Percentiles rank a stretch among this genome's conserved stretches.
These are phyloP conservation scores for Salix brachista DNA, from an alignment of 345 rosid species.

Conservation along the genomic window DNA sequence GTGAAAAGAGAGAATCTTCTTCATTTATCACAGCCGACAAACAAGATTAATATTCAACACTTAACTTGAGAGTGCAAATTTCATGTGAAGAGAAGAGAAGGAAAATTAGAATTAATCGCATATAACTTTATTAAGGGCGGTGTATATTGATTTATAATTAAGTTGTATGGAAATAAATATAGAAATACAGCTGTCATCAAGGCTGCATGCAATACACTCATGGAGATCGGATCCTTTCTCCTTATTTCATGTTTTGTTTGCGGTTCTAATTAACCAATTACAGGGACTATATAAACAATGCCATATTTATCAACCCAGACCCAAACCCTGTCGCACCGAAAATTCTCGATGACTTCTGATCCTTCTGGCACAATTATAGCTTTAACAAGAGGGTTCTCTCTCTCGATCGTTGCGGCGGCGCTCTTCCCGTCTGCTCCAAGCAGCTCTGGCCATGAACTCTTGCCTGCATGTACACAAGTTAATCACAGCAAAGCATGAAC, in stretches of 20 bases:
- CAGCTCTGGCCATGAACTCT: slow-evolving; percentile 24
- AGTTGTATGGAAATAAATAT: too few relatives aligned
- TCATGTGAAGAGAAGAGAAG: too few relatives aligned
- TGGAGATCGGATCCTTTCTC: too few relatives aligned
- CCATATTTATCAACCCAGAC: slow-evolving; percentile 8
- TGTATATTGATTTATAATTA: too few relatives aligned
- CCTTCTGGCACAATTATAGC: slow-evolving; percentile 9
- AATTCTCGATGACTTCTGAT: neutral
- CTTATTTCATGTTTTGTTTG: neutral
- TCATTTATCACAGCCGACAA: too few relatives aligned
- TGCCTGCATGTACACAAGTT: slow-evolving; percentile 5
- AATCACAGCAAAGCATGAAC: neutral
- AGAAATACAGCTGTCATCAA: too few relatives aligned
- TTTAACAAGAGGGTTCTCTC: slow-evolving; percentile 8
- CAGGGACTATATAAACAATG: slow-evolving; percentile 1
- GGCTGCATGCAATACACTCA: too few relatives aligned
- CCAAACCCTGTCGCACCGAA: slow-evolving; percentile 7
- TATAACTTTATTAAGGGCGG: too few relatives aligned
- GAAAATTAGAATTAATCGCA: too few relatives aligned
- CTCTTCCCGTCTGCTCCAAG: neutral
- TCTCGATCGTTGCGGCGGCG: slow-evolving; percentile 11
- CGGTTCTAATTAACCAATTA: neutral
- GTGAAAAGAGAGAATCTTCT: too few relatives aligned
- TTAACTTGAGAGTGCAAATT: too few relatives aligned
- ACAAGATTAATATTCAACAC: too few relatives aligned